Evolutionary conservation across 2,329 filamentous ascomycete genomes (phyloP).

Genomic region (Penicillium griseofulvum): DNA sequence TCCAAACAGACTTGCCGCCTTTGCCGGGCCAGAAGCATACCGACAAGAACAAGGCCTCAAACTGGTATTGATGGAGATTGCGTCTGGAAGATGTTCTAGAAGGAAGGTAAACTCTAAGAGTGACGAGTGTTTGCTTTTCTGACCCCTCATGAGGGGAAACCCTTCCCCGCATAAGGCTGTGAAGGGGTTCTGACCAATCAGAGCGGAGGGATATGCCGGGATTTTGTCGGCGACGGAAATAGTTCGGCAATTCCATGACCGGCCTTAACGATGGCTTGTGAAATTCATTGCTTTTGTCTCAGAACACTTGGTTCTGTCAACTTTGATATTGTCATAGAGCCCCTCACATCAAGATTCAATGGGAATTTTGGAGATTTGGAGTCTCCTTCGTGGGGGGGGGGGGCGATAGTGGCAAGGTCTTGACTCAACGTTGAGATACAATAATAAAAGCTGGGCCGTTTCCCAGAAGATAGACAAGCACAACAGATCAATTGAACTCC

Average conservation of each 20-base stretch:
- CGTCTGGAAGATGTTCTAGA: neutral
- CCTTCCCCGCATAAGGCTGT: neutral
- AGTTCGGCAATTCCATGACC: neutral
- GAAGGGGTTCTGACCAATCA: neutral
- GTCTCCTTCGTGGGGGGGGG: neutral
- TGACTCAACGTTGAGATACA: neutral
- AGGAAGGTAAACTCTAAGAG: neutral
- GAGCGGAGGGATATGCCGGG: no score
- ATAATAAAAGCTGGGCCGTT: neutral
- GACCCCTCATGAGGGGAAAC: conserved; percentile 9
- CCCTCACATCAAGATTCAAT: neutral
- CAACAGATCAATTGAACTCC: neutral
- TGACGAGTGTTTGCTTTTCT: neutral
- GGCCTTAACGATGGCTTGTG: neutral
- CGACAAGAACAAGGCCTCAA: neutral
- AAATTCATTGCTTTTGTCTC: neutral
- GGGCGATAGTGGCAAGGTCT: neutral
- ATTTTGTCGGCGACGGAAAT: neutral
- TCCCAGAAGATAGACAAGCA: neutral
- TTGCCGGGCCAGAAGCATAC: neutral
- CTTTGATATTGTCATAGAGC: neutral
- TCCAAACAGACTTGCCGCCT: neutral
- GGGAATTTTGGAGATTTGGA: neutral
- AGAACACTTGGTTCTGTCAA: neutral
- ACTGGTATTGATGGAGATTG: neutral